Percentiles rank a stretch among this genome's conserved stretches.
Evolutionary conservation across 441 rosid species (phyloP).

Genomic region (Breynia disticha): DNA sequence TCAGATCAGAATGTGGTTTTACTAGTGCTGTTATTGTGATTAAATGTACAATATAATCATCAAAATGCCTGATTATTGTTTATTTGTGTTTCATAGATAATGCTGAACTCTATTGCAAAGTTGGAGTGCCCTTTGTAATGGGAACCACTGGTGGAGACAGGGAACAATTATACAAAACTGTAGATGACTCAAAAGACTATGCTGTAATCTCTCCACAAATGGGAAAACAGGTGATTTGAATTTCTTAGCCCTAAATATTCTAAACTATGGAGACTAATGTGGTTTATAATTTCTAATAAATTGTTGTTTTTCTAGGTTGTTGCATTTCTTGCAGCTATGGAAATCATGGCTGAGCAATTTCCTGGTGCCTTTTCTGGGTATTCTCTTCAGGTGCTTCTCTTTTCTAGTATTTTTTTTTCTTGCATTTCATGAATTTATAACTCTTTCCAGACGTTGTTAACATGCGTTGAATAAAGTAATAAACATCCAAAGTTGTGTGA

Average conservation of each 20-base stretch:
- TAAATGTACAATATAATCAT: too few relatives aligned
- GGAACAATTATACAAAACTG: conserved; percentile 41
- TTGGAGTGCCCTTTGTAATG: conserved; percentile 85
- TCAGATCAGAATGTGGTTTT: too few relatives aligned
- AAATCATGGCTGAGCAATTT: conserved; percentile 81
- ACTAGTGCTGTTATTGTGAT: too few relatives aligned
- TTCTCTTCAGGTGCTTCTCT: conserved; percentile 48
- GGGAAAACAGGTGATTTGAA: conserved; percentile 61
- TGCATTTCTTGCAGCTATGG: conserved; percentile 95
- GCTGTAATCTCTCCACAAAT: conserved; percentile 84
- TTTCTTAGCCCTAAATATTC: conserved; percentile 3
- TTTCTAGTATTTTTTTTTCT: not conserved
- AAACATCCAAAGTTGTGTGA: not conserved
- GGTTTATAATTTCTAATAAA: conserved; percentile 4
- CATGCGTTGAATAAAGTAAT: not conserved
- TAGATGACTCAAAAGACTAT: conserved; percentile 46
- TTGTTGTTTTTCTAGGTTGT: conserved; percentile 48
- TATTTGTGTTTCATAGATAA: conserved; percentile 36
- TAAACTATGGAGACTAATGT: not conserved
- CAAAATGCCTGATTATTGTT: not conserved
- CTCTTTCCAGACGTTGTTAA: not conserved
- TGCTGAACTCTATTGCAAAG: conserved; percentile 64
- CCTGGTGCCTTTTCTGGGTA: conserved; percentile 85
- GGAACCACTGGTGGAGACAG: conserved; percentile 90
- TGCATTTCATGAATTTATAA: not conserved